phyloP scores from a whole-genome alignment of 192 early-diverging fungal species.

The Allomyces arbusculus region DNA sequence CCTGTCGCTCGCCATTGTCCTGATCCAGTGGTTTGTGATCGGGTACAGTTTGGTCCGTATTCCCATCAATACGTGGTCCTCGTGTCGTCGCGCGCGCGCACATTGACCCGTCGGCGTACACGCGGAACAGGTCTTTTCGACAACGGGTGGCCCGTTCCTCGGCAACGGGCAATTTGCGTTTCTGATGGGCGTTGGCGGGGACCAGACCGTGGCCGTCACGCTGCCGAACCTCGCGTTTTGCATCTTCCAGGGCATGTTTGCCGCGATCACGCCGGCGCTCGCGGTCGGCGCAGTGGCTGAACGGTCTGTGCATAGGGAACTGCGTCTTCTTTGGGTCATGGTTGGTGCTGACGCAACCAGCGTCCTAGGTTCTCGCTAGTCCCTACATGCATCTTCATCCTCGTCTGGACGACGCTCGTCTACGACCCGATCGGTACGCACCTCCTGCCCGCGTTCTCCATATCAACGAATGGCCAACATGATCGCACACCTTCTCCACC shows the following conservation, averaged over 20 bases:
- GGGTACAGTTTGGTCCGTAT: neutral
- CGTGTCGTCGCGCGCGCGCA: too few species aligned
- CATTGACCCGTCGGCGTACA: too few species aligned
- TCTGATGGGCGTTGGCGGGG: conserved; percentile 34
- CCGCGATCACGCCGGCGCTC: conserved; percentile 72
- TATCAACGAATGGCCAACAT: too few species aligned
- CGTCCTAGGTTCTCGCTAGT: conserved; percentile 34
- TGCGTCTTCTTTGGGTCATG: too few species aligned
- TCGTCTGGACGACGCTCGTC: conserved; percentile 80
- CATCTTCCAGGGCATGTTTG: conserved; percentile 83
- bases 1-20: conserved; percentile 47
- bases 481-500: too few species aligned
- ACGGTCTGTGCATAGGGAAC: conserved; percentile 19
- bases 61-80: too few species aligned
- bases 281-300: conserved; percentile 81
- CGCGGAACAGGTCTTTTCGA: too few species aligned
- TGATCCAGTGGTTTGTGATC: conserved; percentile 15
- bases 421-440: conserved; percentile 51
- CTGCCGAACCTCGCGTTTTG: conserved; percentile 62
- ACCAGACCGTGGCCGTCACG: conserved; percentile 26
- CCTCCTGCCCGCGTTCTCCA: too few species aligned
- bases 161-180: conserved; percentile 64
- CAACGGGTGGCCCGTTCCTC: conserved; percentile 25
- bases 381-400: conserved; percentile 73
- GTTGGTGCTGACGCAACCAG: too few species aligned